These are phyloP conservation scores for Neolentinus lepideus DNA, from an alignment of 1,284 basidiomycete genomes.

Conservation along the genomic window DNA sequence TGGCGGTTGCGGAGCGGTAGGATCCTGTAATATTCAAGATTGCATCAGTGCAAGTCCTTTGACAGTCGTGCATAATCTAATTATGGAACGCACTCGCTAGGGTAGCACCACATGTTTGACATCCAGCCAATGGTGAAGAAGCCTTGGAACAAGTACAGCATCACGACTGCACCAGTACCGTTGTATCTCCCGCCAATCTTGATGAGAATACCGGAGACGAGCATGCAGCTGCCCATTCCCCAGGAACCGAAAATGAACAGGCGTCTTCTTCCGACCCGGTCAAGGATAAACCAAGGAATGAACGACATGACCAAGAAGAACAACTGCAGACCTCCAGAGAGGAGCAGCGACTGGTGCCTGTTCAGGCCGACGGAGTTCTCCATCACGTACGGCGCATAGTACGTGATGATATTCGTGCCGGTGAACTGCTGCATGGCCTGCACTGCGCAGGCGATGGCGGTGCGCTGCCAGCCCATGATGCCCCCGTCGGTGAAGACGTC, in stretches of 20 bases:
- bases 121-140: constrained; percentile 25
- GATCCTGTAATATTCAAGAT: neutral
- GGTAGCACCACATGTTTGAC: constrained; percentile 12
- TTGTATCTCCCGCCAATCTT: neutral
- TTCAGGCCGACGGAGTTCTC: neutral
- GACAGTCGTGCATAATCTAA: too few relatives aligned
- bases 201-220: neutral
- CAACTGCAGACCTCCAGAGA: neutral
- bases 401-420: neutral
- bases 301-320: neutral
- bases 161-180: neutral
- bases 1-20: neutral
- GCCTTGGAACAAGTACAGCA: constrained; percentile 20
- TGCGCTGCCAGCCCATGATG: neutral
- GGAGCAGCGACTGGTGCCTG: neutral
- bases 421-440: neutral
- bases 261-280: neutral
- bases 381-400: neutral
- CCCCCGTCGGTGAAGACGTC: neutral
- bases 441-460: neutral
- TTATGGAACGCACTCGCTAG: constrained; percentile 13
- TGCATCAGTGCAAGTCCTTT: too few relatives aligned
- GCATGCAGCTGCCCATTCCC: neutral
- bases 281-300: neutral
- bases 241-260: neutral